Evolutionary conservation across 2,329 filamentous ascomycete genomes (phyloP), one percentile per base, ranked within the genome.

Genomic region (Phaeosphaeriaceae sp.): DNA sequence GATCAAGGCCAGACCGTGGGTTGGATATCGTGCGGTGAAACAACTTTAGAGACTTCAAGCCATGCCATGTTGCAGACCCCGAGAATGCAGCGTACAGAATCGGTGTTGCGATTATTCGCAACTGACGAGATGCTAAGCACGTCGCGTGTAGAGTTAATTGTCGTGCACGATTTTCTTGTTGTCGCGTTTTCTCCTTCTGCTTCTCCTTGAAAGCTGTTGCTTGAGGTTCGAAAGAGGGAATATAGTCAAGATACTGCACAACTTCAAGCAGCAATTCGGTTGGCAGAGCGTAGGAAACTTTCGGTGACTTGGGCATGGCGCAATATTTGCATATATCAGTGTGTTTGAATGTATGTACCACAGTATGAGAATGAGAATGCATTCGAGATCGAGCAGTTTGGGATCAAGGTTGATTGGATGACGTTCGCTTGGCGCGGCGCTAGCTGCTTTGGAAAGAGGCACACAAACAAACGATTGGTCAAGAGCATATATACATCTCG

Each of bases 181-280:
- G 64, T 23, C 68, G 51, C 3, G 34, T 21, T 16, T 33, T 54
- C 40, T 69, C 63, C 9, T 49, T 29, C 1, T 43, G 7, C 30
- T 56, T 56, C 12, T 58, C 8, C 13, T 36, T 55, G 42, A 64
- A 65, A 7, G 58, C 61, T 26, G 51, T 34, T 2, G 61, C 58
- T 16, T 67, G 60, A 5, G 60, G 44, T 44, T 69, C 56, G 42
- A 41, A 58, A 7, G 61, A 65, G 18, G 56, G 60, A 16, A 63
- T 56, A 20, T 40, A 41, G 6, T 38, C 36, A 1, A 68, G 28
- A 30, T 50, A 11, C 2, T 46, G 48, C 3, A 66, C 7, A 4
- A 66, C 52, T 6, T 61, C 49, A 1, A 63, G 45, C 6, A 67
- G 21, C 6, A 70, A 47, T 38, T 70, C 68, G 26, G 66, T 56